A percentile compares a stretch with the other conserved stretches of the same genome.
phyloP scores from a whole-genome alignment of 2,329 filamentous ascomycete species.

The Hypoxylon sp. region DNA sequence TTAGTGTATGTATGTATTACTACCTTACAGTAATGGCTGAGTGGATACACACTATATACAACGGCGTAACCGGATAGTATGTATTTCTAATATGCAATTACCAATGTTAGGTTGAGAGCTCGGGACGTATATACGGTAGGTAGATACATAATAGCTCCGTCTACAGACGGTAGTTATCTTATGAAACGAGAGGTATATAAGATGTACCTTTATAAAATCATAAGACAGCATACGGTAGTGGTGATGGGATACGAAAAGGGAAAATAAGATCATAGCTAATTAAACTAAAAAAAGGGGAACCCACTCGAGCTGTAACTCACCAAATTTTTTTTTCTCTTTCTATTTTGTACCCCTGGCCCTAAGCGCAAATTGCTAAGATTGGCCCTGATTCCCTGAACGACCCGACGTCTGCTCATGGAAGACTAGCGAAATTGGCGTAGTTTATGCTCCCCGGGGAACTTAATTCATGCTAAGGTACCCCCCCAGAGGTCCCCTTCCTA shows the following conservation, averaged over 20 bases:
- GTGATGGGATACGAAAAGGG: conserved; percentile 35
- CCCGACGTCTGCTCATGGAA: conserved; percentile 49
- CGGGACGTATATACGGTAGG: background rate
- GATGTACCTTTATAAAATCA: conserved; percentile 26
- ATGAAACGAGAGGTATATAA: conserved; percentile 17
- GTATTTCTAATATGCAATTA: conserved; percentile 36
- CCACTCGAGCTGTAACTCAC: conserved; percentile 44
- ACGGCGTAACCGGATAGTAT: conserved; percentile 26
- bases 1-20: background rate
- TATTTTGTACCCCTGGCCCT: conserved; percentile 41
- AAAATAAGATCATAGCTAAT: conserved; percentile 47
- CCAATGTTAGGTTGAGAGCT: background rate
- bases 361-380: conserved; percentile 48
- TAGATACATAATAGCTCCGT: conserved; percentile 9
- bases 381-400: conserved; percentile 39
- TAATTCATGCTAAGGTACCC: conserved; percentile 50
- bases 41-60: conserved; percentile 32
- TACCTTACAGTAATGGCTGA: conserved; percentile 28
- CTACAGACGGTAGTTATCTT: background rate
- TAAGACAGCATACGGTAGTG: conserved; percentile 25
- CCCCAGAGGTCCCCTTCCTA: conserved; percentile 24
- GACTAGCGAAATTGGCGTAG: conserved; percentile 61
- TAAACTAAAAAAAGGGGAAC: conserved; percentile 44
- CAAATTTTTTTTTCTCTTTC: conserved; percentile 35
- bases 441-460: conserved; percentile 50